phyloP scores from a whole-genome alignment of 106 monocot species.

The Chionographis japonica region DNA sequence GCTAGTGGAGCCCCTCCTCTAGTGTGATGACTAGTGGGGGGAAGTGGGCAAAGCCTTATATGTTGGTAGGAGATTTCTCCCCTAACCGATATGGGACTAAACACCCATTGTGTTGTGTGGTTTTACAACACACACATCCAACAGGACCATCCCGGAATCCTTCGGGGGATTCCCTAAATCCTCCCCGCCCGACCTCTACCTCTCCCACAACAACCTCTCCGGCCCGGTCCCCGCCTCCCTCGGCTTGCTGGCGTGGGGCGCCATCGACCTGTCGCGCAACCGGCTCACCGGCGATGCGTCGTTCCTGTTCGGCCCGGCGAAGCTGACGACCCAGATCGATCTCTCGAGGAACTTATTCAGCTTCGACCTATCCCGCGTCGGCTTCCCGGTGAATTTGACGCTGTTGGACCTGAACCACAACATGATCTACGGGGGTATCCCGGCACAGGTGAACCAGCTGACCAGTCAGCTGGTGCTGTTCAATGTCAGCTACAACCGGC shows the following conservation, averaged over 20 bases:
- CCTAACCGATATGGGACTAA: no score
- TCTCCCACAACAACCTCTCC: slow-evolving; percentile 18
- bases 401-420: slow-evolving; percentile 29
- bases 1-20: no score
- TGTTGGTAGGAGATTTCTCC: no score
- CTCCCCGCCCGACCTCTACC: background rate
- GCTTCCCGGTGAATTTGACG: slow-evolving; percentile 13
- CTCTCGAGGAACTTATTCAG: slow-evolving; percentile 25
- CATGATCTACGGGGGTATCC: slow-evolving; percentile 33
- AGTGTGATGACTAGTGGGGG: no score
- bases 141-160: no score
- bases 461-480: slow-evolving; percentile 8
- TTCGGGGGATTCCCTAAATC: background rate
- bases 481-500: slow-evolving; percentile 42
- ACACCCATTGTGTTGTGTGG: no score
- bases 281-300: slow-evolving; percentile 30
- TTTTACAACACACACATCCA: no score
- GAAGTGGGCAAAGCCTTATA: no score
- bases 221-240: slow-evolving; percentile 6
- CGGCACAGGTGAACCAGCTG: slow-evolving; percentile 5
- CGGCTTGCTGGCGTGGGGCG: background rate
- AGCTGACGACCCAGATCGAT: slow-evolving; percentile 14
- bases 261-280: slow-evolving; percentile 23
- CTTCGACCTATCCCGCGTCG: slow-evolving; percentile 32
- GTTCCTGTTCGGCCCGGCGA: slow-evolving; percentile 23